These are phyloP conservation scores for Suillus hirtellus DNA, from an alignment of 768 basidiomycete species.

Conservation along the genomic window DNA sequence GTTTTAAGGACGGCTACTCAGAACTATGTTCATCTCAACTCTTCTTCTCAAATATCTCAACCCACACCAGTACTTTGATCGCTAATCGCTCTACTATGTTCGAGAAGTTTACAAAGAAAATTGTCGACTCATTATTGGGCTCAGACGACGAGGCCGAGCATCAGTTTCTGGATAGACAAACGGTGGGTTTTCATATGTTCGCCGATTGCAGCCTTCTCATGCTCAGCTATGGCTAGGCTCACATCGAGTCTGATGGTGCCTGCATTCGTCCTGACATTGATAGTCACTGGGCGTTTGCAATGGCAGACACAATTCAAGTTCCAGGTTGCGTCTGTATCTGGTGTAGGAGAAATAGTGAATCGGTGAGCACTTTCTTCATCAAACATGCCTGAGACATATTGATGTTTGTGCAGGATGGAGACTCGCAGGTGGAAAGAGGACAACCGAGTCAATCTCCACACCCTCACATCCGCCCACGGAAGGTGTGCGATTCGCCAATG, in stretches of 20 bases:
- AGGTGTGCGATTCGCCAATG: conserved; percentile 1
- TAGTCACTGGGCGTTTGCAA: conserved; percentile 13
- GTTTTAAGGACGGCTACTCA: not conserved
- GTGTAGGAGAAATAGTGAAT: conserved; percentile 4
- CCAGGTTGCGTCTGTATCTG: conserved; percentile 14
- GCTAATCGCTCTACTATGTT: conserved; percentile 13
- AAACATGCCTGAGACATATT: conserved; percentile 4
- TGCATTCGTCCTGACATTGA: conserved; percentile 3
- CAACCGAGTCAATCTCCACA: not conserved
- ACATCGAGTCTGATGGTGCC: not conserved
- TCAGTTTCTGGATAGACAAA: not conserved
- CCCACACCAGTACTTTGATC: not conserved
- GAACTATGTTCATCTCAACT: not conserved
- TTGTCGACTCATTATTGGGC: not conserved
- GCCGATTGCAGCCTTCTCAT: not conserved
- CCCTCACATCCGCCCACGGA: not conserved
- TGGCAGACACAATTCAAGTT: conserved; percentile 14
- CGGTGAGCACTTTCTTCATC: conserved; percentile 10
- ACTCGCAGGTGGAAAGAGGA: not conserved
- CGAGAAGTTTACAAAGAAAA: conserved; percentile 16
- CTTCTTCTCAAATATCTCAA: too few species aligned
- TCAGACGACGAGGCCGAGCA: not conserved
- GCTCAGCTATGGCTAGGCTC: not conserved
- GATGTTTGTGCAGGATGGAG: conserved; percentile 12
- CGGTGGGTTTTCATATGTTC: not conserved